These are phyloP conservation scores for Odontarrhena argentea DNA, from an alignment of 345 rosid genomes.

Conservation along the genomic window DNA sequence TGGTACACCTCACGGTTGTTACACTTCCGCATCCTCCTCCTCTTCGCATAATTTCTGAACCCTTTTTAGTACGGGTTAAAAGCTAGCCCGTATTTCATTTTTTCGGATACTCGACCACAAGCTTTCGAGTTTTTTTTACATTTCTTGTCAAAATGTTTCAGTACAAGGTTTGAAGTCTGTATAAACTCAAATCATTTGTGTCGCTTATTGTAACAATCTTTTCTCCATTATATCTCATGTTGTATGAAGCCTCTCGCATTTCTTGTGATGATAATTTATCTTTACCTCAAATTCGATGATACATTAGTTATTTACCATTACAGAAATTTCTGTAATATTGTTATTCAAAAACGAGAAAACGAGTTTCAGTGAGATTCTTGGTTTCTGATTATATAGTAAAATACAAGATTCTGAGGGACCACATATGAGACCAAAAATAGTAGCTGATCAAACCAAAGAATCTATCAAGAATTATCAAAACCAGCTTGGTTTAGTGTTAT, in stretches of 20 bases:
- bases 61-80: constrained; percentile 1
- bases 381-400: neutral
- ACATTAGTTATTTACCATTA: constrained; percentile 6
- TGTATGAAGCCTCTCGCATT: neutral
- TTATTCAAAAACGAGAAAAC: neutral
- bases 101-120: constrained; percentile 31
- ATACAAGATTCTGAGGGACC: neutral
- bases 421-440: neutral
- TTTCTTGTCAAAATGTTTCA: constrained; percentile 12
- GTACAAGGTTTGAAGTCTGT: neutral
- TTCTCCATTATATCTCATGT: neutral
- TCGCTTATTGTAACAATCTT: neutral
- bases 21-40: constrained; percentile 33
- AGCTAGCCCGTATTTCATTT: constrained; percentile 1
- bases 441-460: constrained; percentile 8
- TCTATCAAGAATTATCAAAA: neutral
- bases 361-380: neutral
- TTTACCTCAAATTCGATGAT: neutral
- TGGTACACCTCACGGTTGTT: neutral
- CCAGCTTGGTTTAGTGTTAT: neutral
- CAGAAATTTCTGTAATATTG: neutral
- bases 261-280: neutral
- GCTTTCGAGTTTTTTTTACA: constrained; percentile 31
- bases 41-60: constrained; percentile 28
- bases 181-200: neutral